phyloP scores from a whole-genome alignment of 2,329 filamentous ascomycete genomes.

The Fusarium sacchari region DNA sequence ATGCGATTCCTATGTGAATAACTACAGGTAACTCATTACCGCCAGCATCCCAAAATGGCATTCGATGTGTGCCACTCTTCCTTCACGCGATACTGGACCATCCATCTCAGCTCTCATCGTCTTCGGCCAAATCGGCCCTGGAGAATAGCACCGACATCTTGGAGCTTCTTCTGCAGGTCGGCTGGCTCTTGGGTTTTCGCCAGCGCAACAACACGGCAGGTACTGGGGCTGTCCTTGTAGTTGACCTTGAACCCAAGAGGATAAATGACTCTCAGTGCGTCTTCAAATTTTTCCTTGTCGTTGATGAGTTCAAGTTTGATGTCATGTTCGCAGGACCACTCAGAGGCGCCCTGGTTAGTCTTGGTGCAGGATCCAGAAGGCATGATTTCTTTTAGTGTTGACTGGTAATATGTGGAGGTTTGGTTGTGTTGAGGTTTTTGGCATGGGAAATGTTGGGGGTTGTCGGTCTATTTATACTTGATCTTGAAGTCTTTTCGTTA shows the following conservation, averaged over 20 bases:
- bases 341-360: not conserved
- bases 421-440: not conserved
- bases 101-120: not conserved
- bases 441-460: not conserved
- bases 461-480: not conserved
- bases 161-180: not conserved
- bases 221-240: not conserved
- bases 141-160: not conserved
- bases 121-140: not conserved
- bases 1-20: too few relatives aligned
- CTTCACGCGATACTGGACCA: fast-evolving
- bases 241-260: not conserved
- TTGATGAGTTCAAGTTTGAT: not conserved
- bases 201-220: not conserved
- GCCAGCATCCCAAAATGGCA: fast-evolving
- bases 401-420: not conserved
- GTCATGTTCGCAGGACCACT: not conserved
- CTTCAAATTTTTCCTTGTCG: not conserved
- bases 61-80: fast-evolving
- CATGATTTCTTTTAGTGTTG: not conserved
- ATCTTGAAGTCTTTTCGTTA: fast-evolving
- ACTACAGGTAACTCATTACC: not conserved
- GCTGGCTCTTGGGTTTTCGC: not conserved
- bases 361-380: not conserved
- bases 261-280: not conserved